Evolutionary conservation across 2,329 filamentous ascomycete genomes (phyloP).

Genomic region (Phialophora expanda): DNA sequence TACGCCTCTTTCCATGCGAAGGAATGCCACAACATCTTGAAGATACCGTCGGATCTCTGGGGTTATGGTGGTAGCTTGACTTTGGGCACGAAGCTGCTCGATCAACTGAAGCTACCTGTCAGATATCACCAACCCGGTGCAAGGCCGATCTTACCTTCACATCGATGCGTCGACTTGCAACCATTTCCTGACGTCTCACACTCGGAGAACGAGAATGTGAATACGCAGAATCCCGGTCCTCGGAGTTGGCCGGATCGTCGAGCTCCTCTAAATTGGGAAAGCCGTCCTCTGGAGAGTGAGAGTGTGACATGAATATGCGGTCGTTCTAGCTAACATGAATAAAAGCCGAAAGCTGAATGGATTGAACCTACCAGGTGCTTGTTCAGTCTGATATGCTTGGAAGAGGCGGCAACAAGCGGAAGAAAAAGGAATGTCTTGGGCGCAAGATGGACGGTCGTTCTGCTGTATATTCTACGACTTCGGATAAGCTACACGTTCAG

Average conservation of each 20-base stretch:
- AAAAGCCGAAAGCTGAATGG: neutral
- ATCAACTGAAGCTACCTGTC: slow-evolving; percentile 48
- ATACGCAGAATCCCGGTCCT: slow-evolving; percentile 27
- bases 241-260: slow-evolving; percentile 42
- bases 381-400: slow-evolving; percentile 46
- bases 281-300: slow-evolving; percentile 73
- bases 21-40: slow-evolving; percentile 83
- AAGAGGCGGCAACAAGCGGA: slow-evolving; percentile 64
- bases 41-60: slow-evolving; percentile 83
- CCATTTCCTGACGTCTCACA: slow-evolving; percentile 10
- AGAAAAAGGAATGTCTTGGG: slow-evolving; percentile 82
- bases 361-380: slow-evolving; percentile 47
- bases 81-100: slow-evolving; percentile 63
- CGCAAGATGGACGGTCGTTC: slow-evolving; percentile 72
- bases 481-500: slow-evolving; percentile 71
- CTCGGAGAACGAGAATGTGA: slow-evolving; percentile 25
- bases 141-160: slow-evolving; percentile 36
- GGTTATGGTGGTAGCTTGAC: slow-evolving; percentile 66
- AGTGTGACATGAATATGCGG: slow-evolving; percentile 85
- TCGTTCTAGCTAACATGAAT: slow-evolving; percentile 63
- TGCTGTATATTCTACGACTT: slow-evolving; percentile 76
- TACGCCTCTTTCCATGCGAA: slow-evolving; percentile 86
- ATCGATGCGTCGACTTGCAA: slow-evolving; percentile 37
- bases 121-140: neutral
- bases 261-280: slow-evolving; percentile 74